Percentiles rank a stretch among this genome's conserved stretches.
Evolutionary conservation across 306 rosid genomes (phyloP).

Genomic region (Malus sylvestris): DNA sequence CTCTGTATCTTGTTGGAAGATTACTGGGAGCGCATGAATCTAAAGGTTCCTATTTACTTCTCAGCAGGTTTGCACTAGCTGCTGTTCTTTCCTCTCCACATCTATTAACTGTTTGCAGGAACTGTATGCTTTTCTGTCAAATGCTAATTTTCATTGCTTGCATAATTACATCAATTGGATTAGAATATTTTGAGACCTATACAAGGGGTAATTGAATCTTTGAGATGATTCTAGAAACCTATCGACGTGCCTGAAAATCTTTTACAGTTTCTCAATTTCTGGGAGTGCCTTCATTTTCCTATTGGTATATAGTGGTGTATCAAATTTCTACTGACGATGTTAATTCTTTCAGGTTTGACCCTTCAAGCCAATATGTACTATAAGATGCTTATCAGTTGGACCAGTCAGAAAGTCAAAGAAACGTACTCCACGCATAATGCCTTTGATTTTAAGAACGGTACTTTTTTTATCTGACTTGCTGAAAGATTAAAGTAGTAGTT

Average conservation of each 20-base stretch:
- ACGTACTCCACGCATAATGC: conserved; percentile 63
- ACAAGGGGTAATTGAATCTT: not conserved
- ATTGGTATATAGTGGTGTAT: too few relatives aligned
- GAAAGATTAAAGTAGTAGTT: not conserved
- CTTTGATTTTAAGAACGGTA: conserved; percentile 85
- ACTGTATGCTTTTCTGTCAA: not conserved
- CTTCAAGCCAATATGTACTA: conserved; percentile 85
- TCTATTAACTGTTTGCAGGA: not conserved
- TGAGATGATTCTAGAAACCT: not conserved
- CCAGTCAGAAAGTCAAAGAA: conserved; percentile 91
- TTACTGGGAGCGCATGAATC: conserved; percentile 93
- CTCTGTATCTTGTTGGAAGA: conserved; percentile 91
- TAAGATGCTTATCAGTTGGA: conserved; percentile 90
- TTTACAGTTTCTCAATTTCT: conserved; percentile 4
- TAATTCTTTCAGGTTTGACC: conserved; percentile 64
- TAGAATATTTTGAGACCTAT: not conserved
- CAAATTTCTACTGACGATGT: conserved; percentile 12
- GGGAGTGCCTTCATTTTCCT: not conserved
- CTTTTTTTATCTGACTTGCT: not conserved
- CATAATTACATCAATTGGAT: not conserved
- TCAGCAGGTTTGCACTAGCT: conserved; percentile 61
- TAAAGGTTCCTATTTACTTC: conserved; percentile 86
- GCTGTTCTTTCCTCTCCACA: not conserved
- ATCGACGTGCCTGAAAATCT: not conserved
- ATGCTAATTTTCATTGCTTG: not conserved